Evolutionary conservation across 2,329 filamentous ascomycete genomes (phyloP).

Genomic region (Diaporthe helianthi): DNA sequence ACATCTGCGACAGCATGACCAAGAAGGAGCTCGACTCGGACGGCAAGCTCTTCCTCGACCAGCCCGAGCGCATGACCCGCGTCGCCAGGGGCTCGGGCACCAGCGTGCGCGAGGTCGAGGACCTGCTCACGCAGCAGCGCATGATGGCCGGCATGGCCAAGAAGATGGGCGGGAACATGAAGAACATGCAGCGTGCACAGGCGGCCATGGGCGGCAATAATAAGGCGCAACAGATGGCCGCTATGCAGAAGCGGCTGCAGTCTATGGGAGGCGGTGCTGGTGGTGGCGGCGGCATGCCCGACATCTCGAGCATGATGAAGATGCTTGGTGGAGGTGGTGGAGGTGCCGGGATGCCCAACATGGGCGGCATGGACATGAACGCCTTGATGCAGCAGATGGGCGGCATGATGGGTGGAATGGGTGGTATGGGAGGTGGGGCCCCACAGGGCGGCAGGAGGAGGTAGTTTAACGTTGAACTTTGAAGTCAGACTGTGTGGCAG

Average conservation of each 20-base stretch:
- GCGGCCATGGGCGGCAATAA: conserved; percentile 90
- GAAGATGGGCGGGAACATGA: conserved; percentile 97
- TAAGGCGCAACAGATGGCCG: conserved; percentile 90
- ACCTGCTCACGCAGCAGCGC: conserved; percentile 94
- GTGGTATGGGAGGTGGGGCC: conserved; percentile 32
- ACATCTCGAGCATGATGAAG: conserved; percentile 88
- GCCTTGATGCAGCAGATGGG: conserved; percentile 35
- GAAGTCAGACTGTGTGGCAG: background rate
- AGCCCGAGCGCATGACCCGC: conserved; percentile 90
- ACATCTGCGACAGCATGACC: conserved; percentile 98
- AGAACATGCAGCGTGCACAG: conserved; percentile 95
- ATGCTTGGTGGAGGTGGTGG: conserved; percentile 81
- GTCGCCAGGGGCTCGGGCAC: conserved; percentile 91
- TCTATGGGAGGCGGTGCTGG: conserved; percentile 83
- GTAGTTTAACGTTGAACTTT: no score
- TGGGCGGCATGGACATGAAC: conserved; percentile 57
- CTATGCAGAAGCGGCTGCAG: conserved; percentile 95
- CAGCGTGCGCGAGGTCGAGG: conserved; percentile 90
- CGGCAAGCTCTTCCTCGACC: conserved; percentile 91
- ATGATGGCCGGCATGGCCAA: conserved; percentile 99
- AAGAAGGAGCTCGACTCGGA: conserved; percentile 94
- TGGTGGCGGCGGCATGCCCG: conserved; percentile 74
- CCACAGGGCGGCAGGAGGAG: conserved; percentile 29
- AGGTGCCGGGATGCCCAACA: conserved; percentile 71
- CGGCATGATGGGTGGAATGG: conserved; percentile 35